Evolutionary conservation across 2,329 filamentous ascomycete genomes (phyloP).

Genomic region (Colletotrichum limetticola): DNA sequence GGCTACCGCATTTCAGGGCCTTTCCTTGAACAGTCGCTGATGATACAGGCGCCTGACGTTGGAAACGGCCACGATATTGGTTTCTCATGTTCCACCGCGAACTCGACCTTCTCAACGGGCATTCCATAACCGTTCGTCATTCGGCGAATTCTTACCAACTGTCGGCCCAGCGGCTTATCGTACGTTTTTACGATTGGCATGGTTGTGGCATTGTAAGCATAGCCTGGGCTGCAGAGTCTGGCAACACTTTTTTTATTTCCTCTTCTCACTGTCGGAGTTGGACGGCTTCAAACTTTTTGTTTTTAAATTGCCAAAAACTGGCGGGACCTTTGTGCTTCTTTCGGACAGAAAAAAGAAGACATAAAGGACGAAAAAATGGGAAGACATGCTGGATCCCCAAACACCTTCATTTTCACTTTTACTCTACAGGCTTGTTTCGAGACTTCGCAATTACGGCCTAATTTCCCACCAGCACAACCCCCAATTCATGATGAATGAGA

Average conservation of each 20-base stretch:
- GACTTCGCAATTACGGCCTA: slow-evolving; percentile 37
- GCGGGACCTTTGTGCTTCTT: slow-evolving; percentile 33
- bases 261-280: slow-evolving; percentile 27
- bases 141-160: slow-evolving; percentile 4
- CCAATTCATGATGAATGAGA: slow-evolving; percentile 33
- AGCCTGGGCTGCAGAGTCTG: slow-evolving; percentile 13
- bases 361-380: slow-evolving; percentile 16
- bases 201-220: slow-evolving; percentile 25
- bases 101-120: background rate
- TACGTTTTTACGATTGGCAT: slow-evolving; percentile 16
- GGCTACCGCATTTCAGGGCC: slow-evolving; percentile 73
- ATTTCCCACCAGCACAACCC: background rate
- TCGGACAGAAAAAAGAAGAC: slow-evolving; percentile 29
- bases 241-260: background rate
- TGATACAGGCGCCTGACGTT: background rate
- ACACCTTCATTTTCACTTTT: slow-evolving; percentile 27
- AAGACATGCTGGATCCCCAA: slow-evolving; percentile 25
- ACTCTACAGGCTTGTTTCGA: slow-evolving; percentile 39
- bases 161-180: slow-evolving; percentile 7
- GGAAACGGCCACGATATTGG: background rate
- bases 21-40: slow-evolving; percentile 75
- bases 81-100: background rate
- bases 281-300: background rate
- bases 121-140: background rate
- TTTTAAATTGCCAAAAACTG: slow-evolving; percentile 30